These are phyloP conservation scores for Nemophila menziesii DNA, from an alignment of 257 asterid species.

Conservation along the genomic window DNA sequence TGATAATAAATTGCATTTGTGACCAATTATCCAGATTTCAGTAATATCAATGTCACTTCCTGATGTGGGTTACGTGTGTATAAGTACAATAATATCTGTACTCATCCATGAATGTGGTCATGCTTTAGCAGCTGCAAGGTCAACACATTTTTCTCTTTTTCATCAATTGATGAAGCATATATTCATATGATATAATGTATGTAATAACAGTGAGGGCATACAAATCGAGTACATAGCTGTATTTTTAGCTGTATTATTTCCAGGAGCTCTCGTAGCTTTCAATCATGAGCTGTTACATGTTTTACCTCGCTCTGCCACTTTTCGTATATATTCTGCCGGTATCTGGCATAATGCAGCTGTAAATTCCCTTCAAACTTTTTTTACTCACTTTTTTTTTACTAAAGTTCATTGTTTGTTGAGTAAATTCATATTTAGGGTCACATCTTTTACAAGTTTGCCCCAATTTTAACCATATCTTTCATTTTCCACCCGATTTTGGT, in stretches of 20 bases:
- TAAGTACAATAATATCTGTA: slow-evolving; percentile 52
- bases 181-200: not conserved
- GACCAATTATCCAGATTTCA: slow-evolving; percentile 38
- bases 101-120: slow-evolving; percentile 85
- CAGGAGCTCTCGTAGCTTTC: slow-evolving; percentile 92
- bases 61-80: slow-evolving; percentile 49
- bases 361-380: slow-evolving; percentile 12
- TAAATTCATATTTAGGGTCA: not conserved
- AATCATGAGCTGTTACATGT: slow-evolving; percentile 51
- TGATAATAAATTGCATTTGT: too few relatives aligned
- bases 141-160: slow-evolving; percentile 20
- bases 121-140: slow-evolving; percentile 96
- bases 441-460: not conserved
- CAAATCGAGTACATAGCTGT: slow-evolving; percentile 71
- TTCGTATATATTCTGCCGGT: slow-evolving; percentile 91
- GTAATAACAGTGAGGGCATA: slow-evolving; percentile 64
- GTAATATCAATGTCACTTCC: slow-evolving; percentile 46
- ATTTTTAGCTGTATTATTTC: slow-evolving; percentile 65
- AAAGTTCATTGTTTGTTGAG: not conserved
- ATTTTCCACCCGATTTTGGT: too few relatives aligned
- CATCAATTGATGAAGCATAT: not conserved
- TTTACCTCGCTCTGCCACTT: slow-evolving; percentile 47
- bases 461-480: slow-evolving; percentile 2
- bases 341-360: slow-evolving; percentile 93
- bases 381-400: not conserved